Evolutionary conservation across 2,329 filamentous ascomycete species (phyloP), one percentile per base, ranked within the genome.

Genomic region (Fusarium sp.): DNA sequence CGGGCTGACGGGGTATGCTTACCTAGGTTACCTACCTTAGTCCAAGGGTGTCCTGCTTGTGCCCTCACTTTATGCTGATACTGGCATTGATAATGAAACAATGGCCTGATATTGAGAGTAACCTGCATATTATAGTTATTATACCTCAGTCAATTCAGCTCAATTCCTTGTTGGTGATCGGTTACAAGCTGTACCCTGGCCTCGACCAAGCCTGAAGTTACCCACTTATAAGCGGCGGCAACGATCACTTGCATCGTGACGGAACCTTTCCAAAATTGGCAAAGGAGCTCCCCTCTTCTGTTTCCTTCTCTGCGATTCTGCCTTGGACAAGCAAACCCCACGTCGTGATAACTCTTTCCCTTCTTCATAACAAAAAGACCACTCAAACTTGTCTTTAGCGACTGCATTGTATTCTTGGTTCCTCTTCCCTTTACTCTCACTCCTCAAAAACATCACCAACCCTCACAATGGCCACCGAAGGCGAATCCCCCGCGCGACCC

Each of bases 401-500:
- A 29, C 59, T 59, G 50, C 34, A 27, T 43, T 49, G 43, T 50
- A 16, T 24, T 27, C 16, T 5, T 6, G 27, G 52, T 18, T 52
- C 44, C 45, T 47, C 29, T 32, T 47, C 30, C 43, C 24, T 42
- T 24, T 47, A n/a, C 58, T 51, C 44, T 12, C 44, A 55, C 12
- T n/a, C 15, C 14, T n/a, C 22, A 22, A 32, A n/a, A 47, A 30
- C 25, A 22, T 42, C 40, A 43, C 38, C 29, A 50, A 45, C 11
- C 34, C 24, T 49, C 56, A 73, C 75, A 68, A 86, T 85, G 84
- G 78, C 80, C 51, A 73, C 83, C 63, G 79, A 81, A 66, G 81
- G 81, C 63, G 73, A 77, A 16, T 77, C 81, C 75, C 72, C 79
- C 85, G 85, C 86, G 80, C 91, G 92, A 77, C 89, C 89, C 79